These are phyloP conservation scores for Aspergillus diversus DNA, from an alignment of 495 filamentous ascomycete species.

Conservation along the genomic window DNA sequence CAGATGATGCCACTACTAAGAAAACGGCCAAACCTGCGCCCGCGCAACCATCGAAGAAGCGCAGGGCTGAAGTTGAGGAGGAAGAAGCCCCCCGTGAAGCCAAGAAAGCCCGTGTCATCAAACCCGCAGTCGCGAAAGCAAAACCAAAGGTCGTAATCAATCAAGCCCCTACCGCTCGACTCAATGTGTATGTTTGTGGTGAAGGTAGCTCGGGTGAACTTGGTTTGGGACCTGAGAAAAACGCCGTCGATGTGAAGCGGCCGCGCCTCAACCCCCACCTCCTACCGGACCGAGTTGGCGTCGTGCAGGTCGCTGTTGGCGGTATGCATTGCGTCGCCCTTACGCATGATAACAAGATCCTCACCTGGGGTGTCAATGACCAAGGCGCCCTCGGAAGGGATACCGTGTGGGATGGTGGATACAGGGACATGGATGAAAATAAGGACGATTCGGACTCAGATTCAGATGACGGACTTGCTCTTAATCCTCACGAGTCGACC, in stretches of 20 bases:
- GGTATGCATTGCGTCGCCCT: slow-evolving; percentile 69
- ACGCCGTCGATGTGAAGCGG: slow-evolving; percentile 67
- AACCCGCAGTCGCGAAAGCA: slow-evolving; percentile 28
- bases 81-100: slow-evolving; percentile 33
- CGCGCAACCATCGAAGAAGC: slow-evolving; percentile 39
- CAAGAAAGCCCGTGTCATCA: slow-evolving; percentile 35
- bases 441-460: slow-evolving; percentile 54
- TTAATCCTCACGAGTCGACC: slow-evolving; percentile 64
- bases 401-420: slow-evolving; percentile 62
- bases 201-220: slow-evolving; percentile 71
- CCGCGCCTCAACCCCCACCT: slow-evolving; percentile 66
- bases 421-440: slow-evolving; percentile 64
- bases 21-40: slow-evolving; percentile 24
- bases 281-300: slow-evolving; percentile 59
- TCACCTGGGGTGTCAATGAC: slow-evolving; percentile 74
- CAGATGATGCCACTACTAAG: slow-evolving; percentile 19
- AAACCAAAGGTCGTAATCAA: slow-evolving; percentile 47
- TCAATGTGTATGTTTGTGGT: slow-evolving; percentile 70
- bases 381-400: slow-evolving; percentile 66
- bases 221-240: slow-evolving; percentile 64
- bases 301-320: slow-evolving; percentile 63
- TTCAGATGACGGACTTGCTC: slow-evolving; percentile 55
- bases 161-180: slow-evolving; percentile 45
- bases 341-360: slow-evolving; percentile 64
- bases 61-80: slow-evolving; percentile 41